Percentiles rank a stretch among this genome's conserved stretches.
Evolutionary conservation across 257 asterid species (phyloP).

Genomic region (Leptodermis oblonga): DNA sequence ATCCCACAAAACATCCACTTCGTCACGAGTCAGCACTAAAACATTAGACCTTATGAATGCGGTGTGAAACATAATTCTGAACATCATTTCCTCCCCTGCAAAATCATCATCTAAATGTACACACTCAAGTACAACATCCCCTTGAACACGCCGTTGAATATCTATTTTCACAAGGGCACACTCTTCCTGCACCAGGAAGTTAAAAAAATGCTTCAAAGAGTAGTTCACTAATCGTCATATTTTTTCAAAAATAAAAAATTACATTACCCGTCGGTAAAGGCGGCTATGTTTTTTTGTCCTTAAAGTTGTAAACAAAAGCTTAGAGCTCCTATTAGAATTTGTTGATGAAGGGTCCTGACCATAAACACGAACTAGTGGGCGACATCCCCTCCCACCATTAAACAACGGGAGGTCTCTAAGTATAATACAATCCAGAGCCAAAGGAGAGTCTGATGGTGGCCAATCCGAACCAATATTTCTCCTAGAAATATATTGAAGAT

Average conservation of each 20-base stretch:
- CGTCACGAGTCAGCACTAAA: slow-evolving; percentile 77
- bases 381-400: slow-evolving; percentile 81
- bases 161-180: slow-evolving; percentile 78
- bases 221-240: slow-evolving; percentile 14
- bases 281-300: slow-evolving; percentile 49
- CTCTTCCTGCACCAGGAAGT: slow-evolving; percentile 67
- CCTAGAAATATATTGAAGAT: slow-evolving; percentile 90
- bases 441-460: slow-evolving; percentile 87
- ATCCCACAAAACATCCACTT: slow-evolving; percentile 88
- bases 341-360: slow-evolving; percentile 87
- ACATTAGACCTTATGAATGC: slow-evolving; percentile 85
- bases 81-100: slow-evolving; percentile 80
- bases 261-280: slow-evolving; percentile 67
- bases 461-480: slow-evolving; percentile 78
- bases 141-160: slow-evolving; percentile 69
- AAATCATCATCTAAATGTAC: slow-evolving; percentile 85
- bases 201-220: slow-evolving; percentile 25
- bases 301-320: slow-evolving; percentile 78
- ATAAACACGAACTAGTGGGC: slow-evolving; percentile 79
- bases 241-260: slow-evolving; percentile 21
- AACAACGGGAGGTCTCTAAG: slow-evolving; percentile 65
- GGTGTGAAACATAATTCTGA: slow-evolving; percentile 90
- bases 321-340: slow-evolving; percentile 73
- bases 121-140: slow-evolving; percentile 94
- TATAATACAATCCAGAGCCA: slow-evolving; percentile 75